Evolutionary conservation across 164 flowering plant genomes (phyloP), one percentile per base, ranked within the genome.

Genomic region (Macadamia integrifolia): DNA sequence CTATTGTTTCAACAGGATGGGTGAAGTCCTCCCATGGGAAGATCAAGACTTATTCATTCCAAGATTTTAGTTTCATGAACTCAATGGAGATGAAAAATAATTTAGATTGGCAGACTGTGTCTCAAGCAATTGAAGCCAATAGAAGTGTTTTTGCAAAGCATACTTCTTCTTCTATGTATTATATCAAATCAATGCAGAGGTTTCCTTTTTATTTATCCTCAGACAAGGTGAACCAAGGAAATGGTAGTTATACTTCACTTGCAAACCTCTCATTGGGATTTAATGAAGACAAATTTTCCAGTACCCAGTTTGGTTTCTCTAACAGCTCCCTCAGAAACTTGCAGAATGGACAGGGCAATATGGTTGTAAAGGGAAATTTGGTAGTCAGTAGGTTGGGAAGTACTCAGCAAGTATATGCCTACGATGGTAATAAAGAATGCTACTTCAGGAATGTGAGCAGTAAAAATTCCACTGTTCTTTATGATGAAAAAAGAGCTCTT

Each of bases 391-490:
- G n/a, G n/a, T n/a, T n/a, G n/a, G n/a, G n/a, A n/a, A n/a, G n/a
- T n/a, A n/a, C n/a, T n/a, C n/a, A n/a, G n/a, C n/a, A n/a, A n/a
- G n/a, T n/a, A n/a, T n/a, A n/a, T n/a, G n/a, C n/a, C n/a, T n/a
- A n/a, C n/a, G n/a, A n/a, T n/a, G n/a, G n/a, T n/a, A n/a, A n/a
- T n/a, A n/a, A n/a, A n/a, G n/a, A n/a, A n/a, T 92, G 98, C 78
- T 94, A 87, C 79, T 83, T 73, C 17, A 87, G 97, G 82, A 88
- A 87, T 70, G 78, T 89, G 35, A 88, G 96, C 76, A 86, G 88
- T 81, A 80, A 78, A 4, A 93, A 93, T 73, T 87, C 86, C 83
- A 85, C 87, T 32, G 81, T 91, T 69, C 79, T 87, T 56, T 66
- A 82, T 71, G 93, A 93, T 70, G 44, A 80, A 60, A 76, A 58